Base-by-base conservation (phyloP, 768 basidiomycete species). In the Boletus sp. region DNA sequence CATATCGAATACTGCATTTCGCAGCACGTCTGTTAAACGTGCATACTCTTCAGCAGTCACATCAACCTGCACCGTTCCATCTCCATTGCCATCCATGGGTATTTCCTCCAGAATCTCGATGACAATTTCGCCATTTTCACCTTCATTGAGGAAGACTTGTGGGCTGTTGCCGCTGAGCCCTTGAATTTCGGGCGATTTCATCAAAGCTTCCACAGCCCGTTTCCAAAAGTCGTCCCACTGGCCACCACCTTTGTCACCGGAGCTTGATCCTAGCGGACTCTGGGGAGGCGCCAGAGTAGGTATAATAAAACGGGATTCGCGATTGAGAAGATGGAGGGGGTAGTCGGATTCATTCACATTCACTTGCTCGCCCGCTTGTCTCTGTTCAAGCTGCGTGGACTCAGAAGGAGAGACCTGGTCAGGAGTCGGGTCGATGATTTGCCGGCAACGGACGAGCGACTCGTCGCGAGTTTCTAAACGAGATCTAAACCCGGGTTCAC, bases 401-500 rank as follows among this genome's bases (percentile, higher is more conserved):
- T 70, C 70, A 27, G 68, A 61, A 19, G 68, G 52, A 39, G 61
- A 40, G 10, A 47, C 53, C 19, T 59, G 53, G 39, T 64, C 63
- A 39, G 58, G 30, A 17, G 33, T 43, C 17, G 57, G 33, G 30
- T 66, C 58, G 21, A 93, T 77, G 58, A 94, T 78, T 71, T 92
- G 84, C 44, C 92, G 85, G 70, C 92, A 94, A 53, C 83, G 84
- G 63, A 93, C 85, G 62, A 79, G 73, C 11, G 84, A 77, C 61
- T 91, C 88, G 48, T 84, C 83, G 46, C 77, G 79, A 37, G 78
- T 74, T 59, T 90, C 85, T 44, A 79, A 79, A 32, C 77, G 82
- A 52, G 90, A 88, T 70, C 82, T 88, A 77, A 99, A 98, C 11
- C 94, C 91, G 17, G 94, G 94, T 63, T 96, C 88, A 55, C 86